These are phyloP conservation scores for Lagenaria siceraria DNA, from an alignment of 306 rosid species.

Conservation along the genomic window DNA sequence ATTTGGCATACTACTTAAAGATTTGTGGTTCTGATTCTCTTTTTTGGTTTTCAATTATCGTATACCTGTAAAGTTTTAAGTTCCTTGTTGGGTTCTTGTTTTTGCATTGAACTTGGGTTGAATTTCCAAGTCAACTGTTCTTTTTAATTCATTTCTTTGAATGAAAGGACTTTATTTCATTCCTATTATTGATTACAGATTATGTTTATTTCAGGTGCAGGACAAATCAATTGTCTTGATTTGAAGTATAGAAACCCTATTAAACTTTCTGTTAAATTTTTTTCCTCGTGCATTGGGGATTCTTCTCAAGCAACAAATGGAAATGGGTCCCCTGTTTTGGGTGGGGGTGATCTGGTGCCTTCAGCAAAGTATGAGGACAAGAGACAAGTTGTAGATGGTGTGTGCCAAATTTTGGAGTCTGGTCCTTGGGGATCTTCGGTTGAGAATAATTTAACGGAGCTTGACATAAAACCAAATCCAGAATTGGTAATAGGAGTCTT, in stretches of 20 bases:
- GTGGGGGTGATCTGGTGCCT: conserved; percentile 13
- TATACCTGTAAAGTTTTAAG: neutral
- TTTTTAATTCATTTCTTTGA: neutral
- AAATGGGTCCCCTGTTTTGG: conserved; percentile 17
- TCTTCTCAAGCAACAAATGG: conserved; percentile 24
- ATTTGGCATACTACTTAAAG: neutral
- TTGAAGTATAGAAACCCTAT: conserved; percentile 18
- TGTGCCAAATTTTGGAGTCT: conserved; percentile 50
- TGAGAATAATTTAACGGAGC: conserved; percentile 38
- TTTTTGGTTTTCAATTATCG: neutral
- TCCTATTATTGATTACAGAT: neutral
- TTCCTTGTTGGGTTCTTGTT: neutral
- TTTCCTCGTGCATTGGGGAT: conserved; percentile 34
- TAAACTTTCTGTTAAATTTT: conserved; percentile 19
- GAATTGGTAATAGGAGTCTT: conserved; percentile 66
- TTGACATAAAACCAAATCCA: conserved; percentile 46
- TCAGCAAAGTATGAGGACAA: conserved; percentile 22
- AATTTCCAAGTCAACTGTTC: neutral
- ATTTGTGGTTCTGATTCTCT: neutral
- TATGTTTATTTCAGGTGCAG: conserved; percentile 25
- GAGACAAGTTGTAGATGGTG: conserved; percentile 39
- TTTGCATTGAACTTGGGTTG: neutral
- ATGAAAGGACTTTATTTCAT: neutral
- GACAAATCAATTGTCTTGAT: conserved; percentile 19
- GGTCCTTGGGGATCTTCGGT: conserved; percentile 57